A percentile compares a stretch with the other conserved stretches of the same genome.
Conservation (phyloP, 2,329 filamentous ascomycete genomes). For the Aspergillus brasiliensis region DNA sequence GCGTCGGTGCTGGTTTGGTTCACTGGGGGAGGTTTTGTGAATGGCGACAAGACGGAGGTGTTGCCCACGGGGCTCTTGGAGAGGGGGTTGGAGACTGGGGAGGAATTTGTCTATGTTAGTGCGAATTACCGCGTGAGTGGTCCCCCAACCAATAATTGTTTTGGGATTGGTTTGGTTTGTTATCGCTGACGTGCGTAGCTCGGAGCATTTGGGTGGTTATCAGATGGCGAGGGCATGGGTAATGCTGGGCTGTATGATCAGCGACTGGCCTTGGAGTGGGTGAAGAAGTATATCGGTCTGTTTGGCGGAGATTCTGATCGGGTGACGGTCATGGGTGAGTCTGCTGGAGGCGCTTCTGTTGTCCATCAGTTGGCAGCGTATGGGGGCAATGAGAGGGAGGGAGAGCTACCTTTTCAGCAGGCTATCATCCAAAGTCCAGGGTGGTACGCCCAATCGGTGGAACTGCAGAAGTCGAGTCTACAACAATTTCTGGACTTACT, state of each 20-base stretch:
- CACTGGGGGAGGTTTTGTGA: slow-evolving; percentile 3
- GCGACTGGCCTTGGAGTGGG: slow-evolving; percentile 60
- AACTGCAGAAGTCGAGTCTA: slow-evolving; percentile 42
- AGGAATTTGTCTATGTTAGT: slow-evolving; percentile 49
- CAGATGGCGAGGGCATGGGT: slow-evolving; percentile 48
- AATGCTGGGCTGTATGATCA: slow-evolving; percentile 59
- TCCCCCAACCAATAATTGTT: not conserved
- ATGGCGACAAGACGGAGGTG: slow-evolving; percentile 25
- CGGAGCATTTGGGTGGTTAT: slow-evolving; percentile 53
- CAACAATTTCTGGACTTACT: slow-evolving; percentile 43
- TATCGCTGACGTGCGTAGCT: slow-evolving; percentile 32
- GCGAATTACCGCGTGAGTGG: slow-evolving; percentile 49
- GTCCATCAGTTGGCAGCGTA: slow-evolving; percentile 59
- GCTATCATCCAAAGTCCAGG: slow-evolving; percentile 51
- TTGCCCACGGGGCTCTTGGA: slow-evolving; percentile 45
- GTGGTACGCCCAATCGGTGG: slow-evolving; percentile 36
- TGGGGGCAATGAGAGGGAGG: slow-evolving; percentile 45
- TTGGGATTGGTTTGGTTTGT: not conserved
- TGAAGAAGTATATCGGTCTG: slow-evolving; percentile 55
- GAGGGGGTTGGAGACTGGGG: slow-evolving; percentile 41
- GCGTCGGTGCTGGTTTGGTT: slow-evolving; percentile 46
- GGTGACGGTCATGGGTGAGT: slow-evolving; percentile 50
- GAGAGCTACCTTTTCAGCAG: slow-evolving; percentile 31
- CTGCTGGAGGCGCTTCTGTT: slow-evolving; percentile 56
- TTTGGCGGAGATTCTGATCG: slow-evolving; percentile 58